Evolutionary conservation across 208 protist genomes (phyloP).

Genomic region (Trypanosomatidae sp.): DNA sequence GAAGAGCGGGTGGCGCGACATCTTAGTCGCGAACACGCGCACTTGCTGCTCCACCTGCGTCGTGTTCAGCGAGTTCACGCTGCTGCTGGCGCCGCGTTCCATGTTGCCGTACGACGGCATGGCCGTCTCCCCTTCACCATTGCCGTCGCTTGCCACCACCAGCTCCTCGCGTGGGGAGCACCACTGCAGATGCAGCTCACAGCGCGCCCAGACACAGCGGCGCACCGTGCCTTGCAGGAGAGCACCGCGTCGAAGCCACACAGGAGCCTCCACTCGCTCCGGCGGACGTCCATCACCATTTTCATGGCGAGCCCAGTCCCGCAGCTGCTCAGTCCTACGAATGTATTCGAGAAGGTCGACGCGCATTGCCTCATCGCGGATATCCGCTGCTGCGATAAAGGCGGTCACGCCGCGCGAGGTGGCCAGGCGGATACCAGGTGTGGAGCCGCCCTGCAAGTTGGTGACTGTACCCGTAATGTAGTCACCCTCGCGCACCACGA

Average conservation of each 20-base stretch:
- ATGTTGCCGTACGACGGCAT: constrained; percentile 39
- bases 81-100: constrained; percentile 41
- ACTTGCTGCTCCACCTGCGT: constrained; percentile 48
- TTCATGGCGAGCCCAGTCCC: constrained; percentile 19
- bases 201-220: constrained; percentile 62
- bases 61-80: constrained; percentile 69
- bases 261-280: constrained; percentile 21
- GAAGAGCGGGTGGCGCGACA: constrained; percentile 79
- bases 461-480: constrained; percentile 65
- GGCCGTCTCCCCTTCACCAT: neutral
- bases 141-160: constrained; percentile 7
- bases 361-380: constrained; percentile 52
- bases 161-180: constrained; percentile 48
- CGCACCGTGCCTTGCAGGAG: constrained; percentile 73
- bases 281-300: neutral
- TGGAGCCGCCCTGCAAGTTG: constrained; percentile 43
- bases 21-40: constrained; percentile 74
- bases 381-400: constrained; percentile 58
- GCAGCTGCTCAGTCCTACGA: constrained; percentile 25
- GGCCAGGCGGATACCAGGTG: constrained; percentile 52
- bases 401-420: constrained; percentile 69
- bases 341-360: constrained; percentile 61
- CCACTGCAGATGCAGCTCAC: constrained; percentile 78
- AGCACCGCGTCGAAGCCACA: constrained; percentile 63
- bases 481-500: constrained; percentile 67